phyloP scores from a whole-genome alignment of 208 protist genomes.

The Herpetomonas tarakana region DNA sequence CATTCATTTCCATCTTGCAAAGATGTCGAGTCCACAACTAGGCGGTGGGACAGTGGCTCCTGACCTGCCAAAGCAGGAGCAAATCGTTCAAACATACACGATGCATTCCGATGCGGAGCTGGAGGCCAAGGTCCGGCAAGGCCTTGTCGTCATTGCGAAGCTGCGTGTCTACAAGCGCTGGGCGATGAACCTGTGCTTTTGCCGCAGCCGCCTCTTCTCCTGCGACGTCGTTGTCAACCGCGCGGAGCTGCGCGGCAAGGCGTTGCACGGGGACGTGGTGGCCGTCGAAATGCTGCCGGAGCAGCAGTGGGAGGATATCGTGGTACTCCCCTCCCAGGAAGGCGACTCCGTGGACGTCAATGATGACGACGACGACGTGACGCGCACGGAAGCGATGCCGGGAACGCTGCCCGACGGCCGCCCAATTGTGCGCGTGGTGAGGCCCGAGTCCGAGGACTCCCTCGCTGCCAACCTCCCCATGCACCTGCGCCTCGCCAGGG shows the following conservation, averaged over 20 bases:
- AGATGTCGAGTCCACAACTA: too few species aligned
- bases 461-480: slow-evolving; percentile 2
- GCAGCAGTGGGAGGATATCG: slow-evolving; percentile 16
- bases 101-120: slow-evolving; percentile 28
- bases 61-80: too few species aligned
- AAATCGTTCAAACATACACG: too few species aligned
- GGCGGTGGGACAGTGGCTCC: too few species aligned
- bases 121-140: slow-evolving; percentile 38
- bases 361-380: slow-evolving; percentile 1
- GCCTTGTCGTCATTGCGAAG: slow-evolving; percentile 57
- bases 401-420: slow-evolving; percentile 48
- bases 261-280: slow-evolving; percentile 61
- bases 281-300: slow-evolving; percentile 48
- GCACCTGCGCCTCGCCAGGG: slow-evolving; percentile 24
- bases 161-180: slow-evolving; percentile 39
- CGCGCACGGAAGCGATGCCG: slow-evolving; percentile 13
- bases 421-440: slow-evolving; percentile 31
- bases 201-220: slow-evolving; percentile 37
- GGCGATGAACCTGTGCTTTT: slow-evolving; percentile 42
- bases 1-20: too few species aligned
- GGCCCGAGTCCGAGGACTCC: slow-evolving; percentile 11
- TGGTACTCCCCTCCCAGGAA: too few species aligned
- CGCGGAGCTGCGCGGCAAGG: slow-evolving; percentile 19
- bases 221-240: slow-evolving; percentile 52
- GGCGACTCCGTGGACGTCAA: not conserved